Percentiles rank a stretch among this genome's conserved stretches.
Conservation (phyloP, 2,329 filamentous ascomycete species). For the Leptosphaerulina australis region DNA sequence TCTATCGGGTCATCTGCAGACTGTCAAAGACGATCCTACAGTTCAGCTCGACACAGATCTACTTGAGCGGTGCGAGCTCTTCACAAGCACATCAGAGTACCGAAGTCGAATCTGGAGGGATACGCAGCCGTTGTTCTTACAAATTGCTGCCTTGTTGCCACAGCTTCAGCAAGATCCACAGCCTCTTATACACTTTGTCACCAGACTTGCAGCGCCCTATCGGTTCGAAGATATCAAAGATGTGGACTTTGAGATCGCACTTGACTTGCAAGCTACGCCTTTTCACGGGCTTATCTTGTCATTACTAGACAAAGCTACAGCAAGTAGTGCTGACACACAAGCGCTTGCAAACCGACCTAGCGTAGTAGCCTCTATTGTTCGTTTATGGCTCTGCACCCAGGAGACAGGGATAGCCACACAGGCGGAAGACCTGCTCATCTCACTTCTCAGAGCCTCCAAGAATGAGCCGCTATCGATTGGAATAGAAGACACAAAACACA, state of each 20-base stretch:
- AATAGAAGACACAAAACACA: slow-evolving; percentile 32
- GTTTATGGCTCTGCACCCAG: slow-evolving; percentile 63
- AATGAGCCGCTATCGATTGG: slow-evolving; percentile 50
- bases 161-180: slow-evolving; percentile 64
- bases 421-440: slow-evolving; percentile 59
- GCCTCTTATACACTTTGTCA: slow-evolving; percentile 60
- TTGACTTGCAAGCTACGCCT: slow-evolving; percentile 55
- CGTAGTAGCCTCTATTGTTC: slow-evolving; percentile 61
- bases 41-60: slow-evolving; percentile 55
- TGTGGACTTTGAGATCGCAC: slow-evolving; percentile 61
- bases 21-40: slow-evolving; percentile 53
- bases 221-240: slow-evolving; percentile 52
- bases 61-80: slow-evolving; percentile 58
- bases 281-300: slow-evolving; percentile 64
- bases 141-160: slow-evolving; percentile 59
- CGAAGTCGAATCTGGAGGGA: slow-evolving; percentile 34
- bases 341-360: slow-evolving; percentile 62
- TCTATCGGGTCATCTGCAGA: slow-evolving; percentile 53
- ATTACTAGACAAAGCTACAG: slow-evolving; percentile 62
- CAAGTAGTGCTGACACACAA: slow-evolving; percentile 60
- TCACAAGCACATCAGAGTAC: slow-evolving; percentile 44
- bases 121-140: slow-evolving; percentile 47
- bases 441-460: slow-evolving; percentile 57
- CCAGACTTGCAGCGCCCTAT: slow-evolving; percentile 55
- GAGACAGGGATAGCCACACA: slow-evolving; percentile 62